Percentiles rank a stretch among this genome's conserved stretches.
Evolutionary conservation across 352 stramenopile species (phyloP).

Genomic region (Globisporangium megalacanthum): DNA sequence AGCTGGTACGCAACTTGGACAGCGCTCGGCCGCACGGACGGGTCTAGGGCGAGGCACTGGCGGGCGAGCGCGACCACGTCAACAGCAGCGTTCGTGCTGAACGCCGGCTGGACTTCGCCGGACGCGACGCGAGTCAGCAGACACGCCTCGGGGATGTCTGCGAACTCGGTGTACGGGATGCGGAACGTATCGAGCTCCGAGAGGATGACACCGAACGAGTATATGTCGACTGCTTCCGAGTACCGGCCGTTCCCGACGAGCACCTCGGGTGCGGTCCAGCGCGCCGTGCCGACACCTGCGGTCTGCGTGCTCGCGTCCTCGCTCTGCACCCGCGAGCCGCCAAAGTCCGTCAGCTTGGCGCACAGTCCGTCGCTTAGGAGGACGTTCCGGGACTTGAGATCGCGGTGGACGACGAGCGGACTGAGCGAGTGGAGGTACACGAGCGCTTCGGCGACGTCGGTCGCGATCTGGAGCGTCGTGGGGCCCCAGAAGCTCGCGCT

Average conservation of each 20-base stretch:
- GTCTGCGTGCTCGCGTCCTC: constrained; percentile 32
- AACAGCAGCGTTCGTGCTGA: constrained; percentile 17
- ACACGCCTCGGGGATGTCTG: constrained; percentile 26
- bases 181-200: constrained; percentile 47
- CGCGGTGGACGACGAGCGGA: constrained; percentile 14
- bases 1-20: constrained; percentile 33
- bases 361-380: constrained; percentile 22
- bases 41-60: constrained; percentile 30
- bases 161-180: constrained; percentile 37
- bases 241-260: constrained; percentile 42
- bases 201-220: constrained; percentile 53
- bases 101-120: constrained; percentile 22
- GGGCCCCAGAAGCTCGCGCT: constrained; percentile 6
- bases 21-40: constrained; percentile 25
- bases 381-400: constrained; percentile 20
- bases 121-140: constrained; percentile 30
- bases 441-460: constrained; percentile 23
- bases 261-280: constrained; percentile 58
- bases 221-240: constrained; percentile 49
- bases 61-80: constrained; percentile 27
- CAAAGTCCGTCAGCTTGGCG: constrained; percentile 50
- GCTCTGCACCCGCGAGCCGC: constrained; percentile 28
- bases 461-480: constrained; percentile 12
- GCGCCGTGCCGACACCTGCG: constrained; percentile 40
- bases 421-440: constrained; percentile 31